Evolutionary conservation across 257 asterid species (phyloP).

Genomic region (Nicotiana paniculata): DNA sequence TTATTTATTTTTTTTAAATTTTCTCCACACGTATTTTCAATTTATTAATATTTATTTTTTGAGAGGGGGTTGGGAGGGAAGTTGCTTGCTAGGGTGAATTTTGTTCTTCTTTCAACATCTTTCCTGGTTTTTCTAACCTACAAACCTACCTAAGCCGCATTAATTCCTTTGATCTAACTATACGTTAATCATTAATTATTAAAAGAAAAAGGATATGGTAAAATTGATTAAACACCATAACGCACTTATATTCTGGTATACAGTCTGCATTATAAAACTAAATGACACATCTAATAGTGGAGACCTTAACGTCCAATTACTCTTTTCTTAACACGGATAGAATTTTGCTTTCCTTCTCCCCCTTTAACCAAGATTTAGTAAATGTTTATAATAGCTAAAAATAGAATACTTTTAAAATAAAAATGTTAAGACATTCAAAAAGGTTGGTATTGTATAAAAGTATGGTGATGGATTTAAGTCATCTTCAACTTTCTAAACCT

Average conservation of each 20-base stretch:
- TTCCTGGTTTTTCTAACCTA: not conserved
- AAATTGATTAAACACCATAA: not conserved
- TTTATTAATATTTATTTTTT: not conserved
- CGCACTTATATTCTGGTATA: not conserved
- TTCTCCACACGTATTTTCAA: not conserved
- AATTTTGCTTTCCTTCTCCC: not conserved
- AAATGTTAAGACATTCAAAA: not conserved
- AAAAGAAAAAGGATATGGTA: not conserved
- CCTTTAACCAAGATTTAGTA: not conserved
- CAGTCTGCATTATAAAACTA: not conserved
- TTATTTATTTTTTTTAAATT: not conserved
- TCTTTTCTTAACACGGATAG: not conserved
- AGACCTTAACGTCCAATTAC: not conserved
- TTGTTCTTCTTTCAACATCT: constrained; percentile 12
- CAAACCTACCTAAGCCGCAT: constrained; percentile 7
- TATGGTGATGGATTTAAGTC: not conserved
- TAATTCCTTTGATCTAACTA: not conserved
- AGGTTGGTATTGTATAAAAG: not conserved
- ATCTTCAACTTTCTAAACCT: not conserved
- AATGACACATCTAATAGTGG: not conserved
- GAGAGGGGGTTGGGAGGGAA: not conserved
- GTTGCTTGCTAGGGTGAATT: constrained; percentile 1
- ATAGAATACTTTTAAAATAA: no score
- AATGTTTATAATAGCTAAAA: not conserved
- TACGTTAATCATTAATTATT: not conserved